Evolutionary conservation across 129 eudicot genomes (phyloP).

Genomic region (Kitagawia praeruptora): DNA sequence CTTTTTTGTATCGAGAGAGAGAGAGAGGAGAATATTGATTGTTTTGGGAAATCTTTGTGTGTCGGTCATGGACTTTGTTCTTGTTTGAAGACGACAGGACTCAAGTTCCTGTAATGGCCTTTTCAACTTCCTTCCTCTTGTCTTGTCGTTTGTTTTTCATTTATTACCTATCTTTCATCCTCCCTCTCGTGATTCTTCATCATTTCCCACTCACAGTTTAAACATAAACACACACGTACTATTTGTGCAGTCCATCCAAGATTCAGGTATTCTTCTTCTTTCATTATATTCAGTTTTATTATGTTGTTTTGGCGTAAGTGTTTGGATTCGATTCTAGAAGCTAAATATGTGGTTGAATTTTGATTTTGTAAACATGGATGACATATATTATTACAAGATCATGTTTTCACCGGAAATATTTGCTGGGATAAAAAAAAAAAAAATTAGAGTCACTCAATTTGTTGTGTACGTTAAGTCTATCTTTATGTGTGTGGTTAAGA

Average conservation of each 20-base stretch:
- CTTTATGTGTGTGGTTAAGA: slow-evolving; percentile 2
- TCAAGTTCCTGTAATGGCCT: background rate
- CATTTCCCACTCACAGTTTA: background rate
- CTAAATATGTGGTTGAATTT: background rate
- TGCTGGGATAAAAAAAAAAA: too few species aligned
- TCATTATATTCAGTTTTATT: background rate
- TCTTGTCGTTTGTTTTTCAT: slow-evolving; percentile 1
- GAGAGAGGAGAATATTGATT: slow-evolving; percentile 23
- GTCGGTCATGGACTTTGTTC: slow-evolving; percentile 34
- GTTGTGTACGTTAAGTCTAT: background rate
- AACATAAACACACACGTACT: background rate
- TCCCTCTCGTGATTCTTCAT: background rate
- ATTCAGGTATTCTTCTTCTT: background rate
- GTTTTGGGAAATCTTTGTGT: slow-evolving; percentile 31
- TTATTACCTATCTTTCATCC: background rate
- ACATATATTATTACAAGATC: background rate
- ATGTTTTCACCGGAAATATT: too few species aligned
- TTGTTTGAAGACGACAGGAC: slow-evolving; percentile 14
- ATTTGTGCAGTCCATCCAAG: background rate
- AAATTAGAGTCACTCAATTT: background rate
- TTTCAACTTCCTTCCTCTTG: background rate
- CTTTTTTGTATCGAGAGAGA: slow-evolving; percentile 51
- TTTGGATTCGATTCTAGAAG: background rate
- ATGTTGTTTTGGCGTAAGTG: background rate
- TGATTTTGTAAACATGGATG: background rate